A percentile compares a stretch with the other conserved stretches of the same genome.
These are phyloP conservation scores for Phytophthora fragariaefolia DNA, from an alignment of 352 stramenopile genomes.

Conservation along the genomic window DNA sequence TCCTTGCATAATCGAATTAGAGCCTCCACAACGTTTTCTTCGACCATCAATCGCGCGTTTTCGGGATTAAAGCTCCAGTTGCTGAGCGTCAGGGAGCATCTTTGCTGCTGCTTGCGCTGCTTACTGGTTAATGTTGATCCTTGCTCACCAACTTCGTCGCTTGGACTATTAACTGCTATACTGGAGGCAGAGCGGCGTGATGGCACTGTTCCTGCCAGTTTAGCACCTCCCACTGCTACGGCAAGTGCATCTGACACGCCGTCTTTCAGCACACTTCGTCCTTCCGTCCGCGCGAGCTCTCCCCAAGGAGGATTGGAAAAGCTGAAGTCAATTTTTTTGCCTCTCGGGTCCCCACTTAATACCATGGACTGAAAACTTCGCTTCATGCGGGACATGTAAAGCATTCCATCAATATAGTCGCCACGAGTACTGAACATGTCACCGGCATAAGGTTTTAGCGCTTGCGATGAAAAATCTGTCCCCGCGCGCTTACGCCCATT, in stretches of 20 bases:
- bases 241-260: slow-evolving; percentile 54
- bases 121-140: slow-evolving; percentile 22
- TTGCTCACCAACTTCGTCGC: slow-evolving; percentile 13
- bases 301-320: slow-evolving; percentile 15
- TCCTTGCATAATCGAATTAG: slow-evolving; percentile 74
- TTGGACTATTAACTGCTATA: slow-evolving; percentile 7
- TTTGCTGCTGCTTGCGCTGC: slow-evolving; percentile 54
- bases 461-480: slow-evolving; percentile 41
- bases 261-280: slow-evolving; percentile 51
- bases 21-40: slow-evolving; percentile 89
- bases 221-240: slow-evolving; percentile 11
- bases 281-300: slow-evolving; percentile 31
- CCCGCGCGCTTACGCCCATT: slow-evolving; percentile 55
- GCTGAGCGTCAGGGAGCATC: slow-evolving; percentile 85
- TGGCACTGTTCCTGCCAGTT: neutral
- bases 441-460: slow-evolving; percentile 72
- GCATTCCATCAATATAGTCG: slow-evolving; percentile 86
- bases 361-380: slow-evolving; percentile 58
- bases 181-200: slow-evolving; percentile 15
- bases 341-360: slow-evolving; percentile 13
- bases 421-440: slow-evolving; percentile 84
- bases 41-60: slow-evolving; percentile 87
- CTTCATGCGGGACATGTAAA: slow-evolving; percentile 91
- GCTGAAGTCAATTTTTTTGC: slow-evolving; percentile 28
- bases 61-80: slow-evolving; percentile 89